Percentiles rank a stretch among this genome's conserved stretches.
These are phyloP conservation scores for Boletus pseudopeckii DNA, from an alignment of 768 basidiomycete genomes.

Conservation along the genomic window DNA sequence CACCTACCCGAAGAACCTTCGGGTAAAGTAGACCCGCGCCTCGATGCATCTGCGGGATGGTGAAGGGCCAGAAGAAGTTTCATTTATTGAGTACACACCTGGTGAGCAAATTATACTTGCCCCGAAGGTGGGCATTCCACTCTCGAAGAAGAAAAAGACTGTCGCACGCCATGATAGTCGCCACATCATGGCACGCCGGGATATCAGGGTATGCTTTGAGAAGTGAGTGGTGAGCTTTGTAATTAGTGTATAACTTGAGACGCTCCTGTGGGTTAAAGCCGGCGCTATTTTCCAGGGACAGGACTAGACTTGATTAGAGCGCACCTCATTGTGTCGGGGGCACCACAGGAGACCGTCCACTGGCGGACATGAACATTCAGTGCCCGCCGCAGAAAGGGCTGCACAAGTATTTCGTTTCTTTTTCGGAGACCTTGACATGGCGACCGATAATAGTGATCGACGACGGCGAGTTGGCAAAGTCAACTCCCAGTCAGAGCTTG, in stretches of 20 bases:
- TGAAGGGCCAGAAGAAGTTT: background rate
- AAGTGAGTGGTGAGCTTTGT: constrained; percentile 33
- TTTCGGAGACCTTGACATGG: constrained; percentile 7
- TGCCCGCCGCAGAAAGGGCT: constrained; percentile 15
- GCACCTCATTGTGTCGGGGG: constrained; percentile 31
- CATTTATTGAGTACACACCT: constrained; percentile 16
- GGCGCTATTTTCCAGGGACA: background rate
- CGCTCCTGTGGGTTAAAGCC: constrained; percentile 24
- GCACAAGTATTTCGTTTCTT: constrained; percentile 16
- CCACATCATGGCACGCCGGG: constrained; percentile 23
- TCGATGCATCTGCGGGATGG: constrained; percentile 33
- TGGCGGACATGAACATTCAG: constrained; percentile 11
- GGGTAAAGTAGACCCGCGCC: constrained; percentile 37
- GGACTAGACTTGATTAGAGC: background rate
- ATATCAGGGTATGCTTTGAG: constrained; percentile 30
- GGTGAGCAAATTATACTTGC: constrained; percentile 34
- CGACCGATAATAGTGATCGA: background rate
- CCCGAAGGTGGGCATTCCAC: constrained; percentile 32
- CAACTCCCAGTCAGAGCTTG: background rate
- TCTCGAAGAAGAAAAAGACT: constrained; percentile 31
- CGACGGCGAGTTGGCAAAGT: background rate
- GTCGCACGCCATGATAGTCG: constrained; percentile 27
- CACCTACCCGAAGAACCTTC: constrained; percentile 40
- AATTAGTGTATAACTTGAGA: constrained; percentile 36
- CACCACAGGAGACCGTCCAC: constrained; percentile 23